A percentile compares a stretch with the other conserved stretches of the same genome.
These are phyloP conservation scores for Ganoderma sinense DNA, from an alignment of 1,284 basidiomycete genomes.

Conservation along the genomic window DNA sequence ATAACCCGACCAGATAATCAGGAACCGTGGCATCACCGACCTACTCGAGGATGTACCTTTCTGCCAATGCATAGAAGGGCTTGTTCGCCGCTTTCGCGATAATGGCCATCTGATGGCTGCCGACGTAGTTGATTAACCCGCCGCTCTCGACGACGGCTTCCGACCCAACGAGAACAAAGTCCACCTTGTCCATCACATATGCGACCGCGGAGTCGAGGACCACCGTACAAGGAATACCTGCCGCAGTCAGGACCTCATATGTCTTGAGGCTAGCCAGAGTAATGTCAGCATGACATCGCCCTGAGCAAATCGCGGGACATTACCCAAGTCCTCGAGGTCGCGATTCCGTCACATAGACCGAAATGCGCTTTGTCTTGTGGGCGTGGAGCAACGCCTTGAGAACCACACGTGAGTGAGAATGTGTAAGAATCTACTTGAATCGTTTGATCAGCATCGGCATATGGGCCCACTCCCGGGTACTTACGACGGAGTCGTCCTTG, in stretches of 20 bases:
- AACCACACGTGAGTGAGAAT: slow-evolving; percentile 96
- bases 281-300: slow-evolving; percentile 12
- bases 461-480: slow-evolving; percentile 13
- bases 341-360: slow-evolving; percentile 97
- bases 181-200: slow-evolving; percentile 93
- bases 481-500: slow-evolving; percentile 90
- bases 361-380: slow-evolving; percentile 91
- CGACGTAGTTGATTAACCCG: slow-evolving; percentile 88
- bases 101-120: slow-evolving; percentile 96
- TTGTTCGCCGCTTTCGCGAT: slow-evolving; percentile 95
- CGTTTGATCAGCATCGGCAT: slow-evolving; percentile 25
- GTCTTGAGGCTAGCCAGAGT: slow-evolving; percentile 77
- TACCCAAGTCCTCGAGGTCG: slow-evolving; percentile 86
- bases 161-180: slow-evolving; percentile 95
- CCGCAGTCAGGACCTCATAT: slow-evolving; percentile 82
- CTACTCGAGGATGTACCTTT: slow-evolving; percentile 64
- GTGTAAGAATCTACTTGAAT: slow-evolving; percentile 83
- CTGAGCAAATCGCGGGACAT: slow-evolving; percentile 35
- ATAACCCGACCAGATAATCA: slow-evolving; percentile 34
- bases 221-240: slow-evolving; percentile 93
- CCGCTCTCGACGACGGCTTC: slow-evolving; percentile 98
- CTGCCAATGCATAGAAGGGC: slow-evolving; percentile 96
- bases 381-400: slow-evolving; percentile 92
- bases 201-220: slow-evolving; percentile 97
- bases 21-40: slow-evolving; percentile 26